Percentiles rank a stretch among this genome's conserved stretches.
phyloP scores from a whole-genome alignment of 2,329 filamentous ascomycete species.

The Davidsoniella eucalypti region DNA sequence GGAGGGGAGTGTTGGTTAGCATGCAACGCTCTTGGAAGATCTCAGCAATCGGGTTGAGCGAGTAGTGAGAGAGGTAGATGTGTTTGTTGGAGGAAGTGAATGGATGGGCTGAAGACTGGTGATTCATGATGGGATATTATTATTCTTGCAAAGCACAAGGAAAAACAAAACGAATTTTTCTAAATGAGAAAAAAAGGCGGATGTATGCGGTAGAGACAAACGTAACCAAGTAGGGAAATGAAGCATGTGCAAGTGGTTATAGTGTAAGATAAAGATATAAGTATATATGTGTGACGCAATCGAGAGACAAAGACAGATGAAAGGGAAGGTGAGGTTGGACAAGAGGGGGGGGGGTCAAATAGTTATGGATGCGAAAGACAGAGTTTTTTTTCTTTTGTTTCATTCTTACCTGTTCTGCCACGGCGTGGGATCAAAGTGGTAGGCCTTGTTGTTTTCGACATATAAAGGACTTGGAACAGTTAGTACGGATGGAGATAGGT shows the following conservation, averaged over 20 bases:
- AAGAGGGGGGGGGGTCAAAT: background rate
- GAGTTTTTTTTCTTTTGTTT: background rate
- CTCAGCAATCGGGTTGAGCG: too few species aligned
- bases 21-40: background rate
- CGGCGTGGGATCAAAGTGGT: slow-evolving; percentile 11
- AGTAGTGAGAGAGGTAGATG: too few species aligned
- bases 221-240: too few species aligned
- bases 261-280: too few species aligned
- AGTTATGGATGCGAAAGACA: background rate
- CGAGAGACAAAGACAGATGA: background rate
- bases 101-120: too few species aligned
- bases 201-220: too few species aligned
- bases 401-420: slow-evolving; percentile 12
- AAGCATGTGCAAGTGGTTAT: too few species aligned
- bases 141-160: too few species aligned
- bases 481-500: slow-evolving; percentile 2
- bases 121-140: too few species aligned
- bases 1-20: background rate
- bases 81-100: too few species aligned
- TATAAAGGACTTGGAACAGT: slow-evolving; percentile 2
- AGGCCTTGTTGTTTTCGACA: slow-evolving; percentile 6
- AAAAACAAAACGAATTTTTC: too few species aligned
- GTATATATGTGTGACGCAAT: background rate
- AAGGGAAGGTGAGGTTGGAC: background rate
- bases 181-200: too few species aligned